phyloP scores from a whole-genome alignment of 176 grass and related monocot genomes.

The Dactylis glomerata region DNA sequence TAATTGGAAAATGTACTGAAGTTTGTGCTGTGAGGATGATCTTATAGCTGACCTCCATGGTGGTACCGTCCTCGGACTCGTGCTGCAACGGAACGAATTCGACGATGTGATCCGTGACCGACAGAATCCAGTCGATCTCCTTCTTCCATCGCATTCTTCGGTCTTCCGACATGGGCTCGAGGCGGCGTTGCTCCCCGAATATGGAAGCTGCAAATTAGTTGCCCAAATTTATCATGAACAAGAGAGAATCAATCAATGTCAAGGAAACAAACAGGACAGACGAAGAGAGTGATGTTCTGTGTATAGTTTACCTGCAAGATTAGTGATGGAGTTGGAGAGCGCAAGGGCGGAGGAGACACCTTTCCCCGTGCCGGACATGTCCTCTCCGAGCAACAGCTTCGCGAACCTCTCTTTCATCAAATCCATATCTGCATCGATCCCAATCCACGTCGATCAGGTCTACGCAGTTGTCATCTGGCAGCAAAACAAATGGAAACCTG shows the following conservation, averaged over 20 bases:
- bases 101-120: constrained; percentile 73
- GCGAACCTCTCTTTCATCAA: constrained; percentile 69
- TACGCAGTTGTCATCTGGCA: neutral
- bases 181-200: constrained; percentile 76
- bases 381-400: constrained; percentile 81
- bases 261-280: neutral
- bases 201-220: constrained; percentile 52
- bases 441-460: neutral
- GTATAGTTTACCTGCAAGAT: constrained; percentile 54
- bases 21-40: neutral
- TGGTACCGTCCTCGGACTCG: constrained; percentile 50
- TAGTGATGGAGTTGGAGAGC: constrained; percentile 81
- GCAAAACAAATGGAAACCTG: neutral
- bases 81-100: constrained; percentile 70
- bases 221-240: neutral
- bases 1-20: neutral
- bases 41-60: constrained; percentile 52
- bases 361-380: constrained; percentile 80
- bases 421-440: constrained; percentile 47
- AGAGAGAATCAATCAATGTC: neutral
- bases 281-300: neutral
- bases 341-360: constrained; percentile 79
- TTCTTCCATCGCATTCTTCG: constrained; percentile 69
- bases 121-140: constrained; percentile 80
- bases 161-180: constrained; percentile 74